These are phyloP conservation scores for Yamadazyma aaseri DNA, from an alignment of 1,139 yeast genomes.

Conservation along the genomic window DNA sequence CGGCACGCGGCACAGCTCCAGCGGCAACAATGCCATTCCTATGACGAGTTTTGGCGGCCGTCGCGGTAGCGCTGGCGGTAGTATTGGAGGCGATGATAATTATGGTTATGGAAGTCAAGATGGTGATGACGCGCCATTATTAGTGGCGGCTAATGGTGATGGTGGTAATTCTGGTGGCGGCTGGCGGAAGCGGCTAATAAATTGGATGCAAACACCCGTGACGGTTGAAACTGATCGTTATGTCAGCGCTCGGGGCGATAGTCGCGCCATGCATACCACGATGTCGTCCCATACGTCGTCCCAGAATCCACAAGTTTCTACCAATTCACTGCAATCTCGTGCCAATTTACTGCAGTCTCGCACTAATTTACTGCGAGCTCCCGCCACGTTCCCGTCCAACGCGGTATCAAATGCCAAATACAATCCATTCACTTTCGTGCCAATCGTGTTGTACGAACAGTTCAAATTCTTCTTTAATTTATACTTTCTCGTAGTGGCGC, in stretches of 20 bases:
- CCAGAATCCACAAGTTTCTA: no score
- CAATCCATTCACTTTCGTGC: slow-evolving; percentile 83
- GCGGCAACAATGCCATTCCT: slow-evolving; percentile 24
- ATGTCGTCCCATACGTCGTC: no score
- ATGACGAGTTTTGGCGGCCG: slow-evolving; percentile 17
- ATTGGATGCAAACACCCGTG: no score
- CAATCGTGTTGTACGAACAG: slow-evolving; percentile 88
- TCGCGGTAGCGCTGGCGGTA: not conserved
- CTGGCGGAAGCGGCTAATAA: no score
- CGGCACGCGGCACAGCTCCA: slow-evolving; percentile 23
- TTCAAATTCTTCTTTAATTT: slow-evolving; percentile 95
- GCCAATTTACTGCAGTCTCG: no score
- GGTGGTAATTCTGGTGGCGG: no score
- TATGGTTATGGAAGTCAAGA: not conserved
- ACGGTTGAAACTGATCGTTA: no score
- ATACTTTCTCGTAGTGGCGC: slow-evolving; percentile 87
- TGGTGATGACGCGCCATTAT: not conserved
- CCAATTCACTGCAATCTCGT: no score
- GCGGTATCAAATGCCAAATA: slow-evolving; percentile 94
- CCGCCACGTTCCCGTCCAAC: slow-evolving; percentile 61
- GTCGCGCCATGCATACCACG: no score
- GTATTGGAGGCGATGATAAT: slow-evolving; percentile 2
- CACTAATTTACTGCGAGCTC: slow-evolving; percentile 2
- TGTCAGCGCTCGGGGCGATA: no score
- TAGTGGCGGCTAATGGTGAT: no score